A percentile compares a stretch with the other conserved stretches of the same genome.
Evolutionary conservation across 2,329 filamentous ascomycete species (phyloP).

Genomic region (Colletotrichum theobromicola): DNA sequence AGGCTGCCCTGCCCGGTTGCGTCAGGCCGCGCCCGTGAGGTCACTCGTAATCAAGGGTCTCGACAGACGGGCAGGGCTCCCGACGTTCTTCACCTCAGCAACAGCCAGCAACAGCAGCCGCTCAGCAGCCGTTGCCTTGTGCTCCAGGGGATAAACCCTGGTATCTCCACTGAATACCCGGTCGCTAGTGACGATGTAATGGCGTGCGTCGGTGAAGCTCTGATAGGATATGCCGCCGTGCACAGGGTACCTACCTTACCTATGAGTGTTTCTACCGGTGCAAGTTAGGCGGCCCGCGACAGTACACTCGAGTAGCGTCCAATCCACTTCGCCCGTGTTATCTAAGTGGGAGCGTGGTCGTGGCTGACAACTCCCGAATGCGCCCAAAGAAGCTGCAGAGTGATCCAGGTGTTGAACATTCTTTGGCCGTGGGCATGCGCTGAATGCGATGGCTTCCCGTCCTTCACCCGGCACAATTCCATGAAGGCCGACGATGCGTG

Average conservation of each 20-base stretch:
- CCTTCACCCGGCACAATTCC: background rate
- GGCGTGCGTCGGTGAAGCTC: conserved; percentile 6
- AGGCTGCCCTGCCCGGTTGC: background rate
- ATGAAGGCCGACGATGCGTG: background rate
- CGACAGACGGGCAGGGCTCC: background rate
- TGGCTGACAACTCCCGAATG: background rate
- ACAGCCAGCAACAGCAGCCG: background rate
- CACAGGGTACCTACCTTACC: no score
- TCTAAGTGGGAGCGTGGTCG: background rate
- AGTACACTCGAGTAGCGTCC: no score
- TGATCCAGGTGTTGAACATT: background rate
- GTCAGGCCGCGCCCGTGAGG: background rate
- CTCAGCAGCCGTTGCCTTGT: background rate
- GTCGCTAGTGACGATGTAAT: conserved; percentile 11
- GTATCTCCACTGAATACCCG: background rate
- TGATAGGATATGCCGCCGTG: background rate
- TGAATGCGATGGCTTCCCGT: background rate
- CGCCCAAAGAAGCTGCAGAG: background rate
- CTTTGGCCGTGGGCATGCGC: background rate
- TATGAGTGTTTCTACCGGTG: no score
- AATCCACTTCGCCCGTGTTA: background rate
- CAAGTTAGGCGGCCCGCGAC: no score
- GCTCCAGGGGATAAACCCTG: background rate
- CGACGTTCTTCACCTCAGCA: background rate
- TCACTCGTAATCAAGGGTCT: background rate